These are phyloP conservation scores for Periconia sp. DNA, from an alignment of 2,329 filamentous ascomycete species.

Conservation along the genomic window DNA sequence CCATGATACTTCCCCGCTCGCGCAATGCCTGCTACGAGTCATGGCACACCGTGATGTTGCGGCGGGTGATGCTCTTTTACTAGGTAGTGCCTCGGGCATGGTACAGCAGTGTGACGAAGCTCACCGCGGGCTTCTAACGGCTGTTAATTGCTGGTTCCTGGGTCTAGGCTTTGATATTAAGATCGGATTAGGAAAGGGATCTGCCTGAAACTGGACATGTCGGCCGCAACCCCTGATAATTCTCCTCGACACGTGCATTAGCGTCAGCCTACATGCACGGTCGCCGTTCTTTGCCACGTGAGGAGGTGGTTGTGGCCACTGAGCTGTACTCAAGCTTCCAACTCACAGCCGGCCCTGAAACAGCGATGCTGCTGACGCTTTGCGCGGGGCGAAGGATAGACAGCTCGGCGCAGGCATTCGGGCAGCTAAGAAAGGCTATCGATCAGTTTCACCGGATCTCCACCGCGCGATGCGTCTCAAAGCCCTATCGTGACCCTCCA, in stretches of 20 bases:
- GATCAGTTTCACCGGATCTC: no score
- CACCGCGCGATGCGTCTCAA: no score
- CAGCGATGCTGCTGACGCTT: constrained; percentile 2
- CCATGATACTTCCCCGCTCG: constrained; percentile 4
- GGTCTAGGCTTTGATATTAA: constrained; percentile 2
- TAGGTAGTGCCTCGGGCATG: neutral
- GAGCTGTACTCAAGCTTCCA: no score
- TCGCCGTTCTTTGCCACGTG: constrained; percentile 3
- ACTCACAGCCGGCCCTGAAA: no score
- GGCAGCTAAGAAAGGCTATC: no score
- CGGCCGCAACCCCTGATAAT: constrained; percentile 2
- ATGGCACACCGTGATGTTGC: no score
- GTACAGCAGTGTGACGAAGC: constrained; percentile 1
- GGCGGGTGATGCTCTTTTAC: neutral
- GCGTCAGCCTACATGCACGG: constrained; percentile 7
- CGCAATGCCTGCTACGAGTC: constrained; percentile 2
- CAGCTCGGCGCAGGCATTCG: no score
- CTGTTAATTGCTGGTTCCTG: constrained; percentile 2
- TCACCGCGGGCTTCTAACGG: neutral
- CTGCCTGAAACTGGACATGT: constrained; percentile 5
- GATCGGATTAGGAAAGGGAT: constrained; percentile 3
- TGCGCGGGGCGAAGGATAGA: no score
- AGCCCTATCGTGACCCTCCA: no score
- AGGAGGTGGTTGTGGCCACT: no score
- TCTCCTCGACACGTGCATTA: constrained; percentile 11